Conservation (phyloP, 2,329 filamentous ascomycete species). For the Chaetomium globosum region DNA sequence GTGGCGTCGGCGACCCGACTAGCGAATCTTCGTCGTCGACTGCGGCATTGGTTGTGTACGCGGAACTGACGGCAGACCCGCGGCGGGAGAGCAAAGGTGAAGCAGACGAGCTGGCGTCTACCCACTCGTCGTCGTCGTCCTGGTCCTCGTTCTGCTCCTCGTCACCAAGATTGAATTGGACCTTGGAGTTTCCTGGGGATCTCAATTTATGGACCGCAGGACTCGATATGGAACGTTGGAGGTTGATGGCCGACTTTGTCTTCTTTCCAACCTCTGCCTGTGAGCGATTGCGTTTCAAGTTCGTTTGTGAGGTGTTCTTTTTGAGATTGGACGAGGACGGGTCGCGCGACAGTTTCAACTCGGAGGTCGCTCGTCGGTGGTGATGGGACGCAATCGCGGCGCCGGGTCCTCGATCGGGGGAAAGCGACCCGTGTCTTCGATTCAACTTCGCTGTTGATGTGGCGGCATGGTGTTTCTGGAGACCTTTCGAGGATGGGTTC, state of each 20-base stretch:
- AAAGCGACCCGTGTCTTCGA: slow-evolving; percentile 50
- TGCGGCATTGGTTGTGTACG: slow-evolving; percentile 18
- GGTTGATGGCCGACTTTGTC: slow-evolving; percentile 53
- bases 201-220: slow-evolving; percentile 52
- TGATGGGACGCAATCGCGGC: slow-evolving; percentile 39
- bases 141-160: slow-evolving; percentile 46
- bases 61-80: slow-evolving; percentile 52
- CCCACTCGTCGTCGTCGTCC: slow-evolving; percentile 62
- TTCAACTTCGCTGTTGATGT: slow-evolving; percentile 39
- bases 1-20: slow-evolving; percentile 23
- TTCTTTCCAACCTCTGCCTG: slow-evolving; percentile 59
- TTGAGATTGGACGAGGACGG: slow-evolving; percentile 49
- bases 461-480: slow-evolving; percentile 50
- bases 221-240: slow-evolving; percentile 58
- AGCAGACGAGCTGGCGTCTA: slow-evolving; percentile 66
- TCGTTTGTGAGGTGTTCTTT: slow-evolving; percentile 59
- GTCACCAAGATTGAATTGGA: slow-evolving; percentile 66
- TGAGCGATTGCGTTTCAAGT: slow-evolving; percentile 63
- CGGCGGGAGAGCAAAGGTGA: slow-evolving; percentile 60
- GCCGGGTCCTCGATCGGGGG: slow-evolving; percentile 44
- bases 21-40: slow-evolving; percentile 29
- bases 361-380: slow-evolving; percentile 56
- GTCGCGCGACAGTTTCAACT: slow-evolving; percentile 54
- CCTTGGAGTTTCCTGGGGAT: slow-evolving; percentile 46
- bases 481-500: slow-evolving; percentile 55